These are phyloP conservation scores for Penicillium argentinense DNA, from an alignment of 495 filamentous ascomycete species.

Conservation along the genomic window DNA sequence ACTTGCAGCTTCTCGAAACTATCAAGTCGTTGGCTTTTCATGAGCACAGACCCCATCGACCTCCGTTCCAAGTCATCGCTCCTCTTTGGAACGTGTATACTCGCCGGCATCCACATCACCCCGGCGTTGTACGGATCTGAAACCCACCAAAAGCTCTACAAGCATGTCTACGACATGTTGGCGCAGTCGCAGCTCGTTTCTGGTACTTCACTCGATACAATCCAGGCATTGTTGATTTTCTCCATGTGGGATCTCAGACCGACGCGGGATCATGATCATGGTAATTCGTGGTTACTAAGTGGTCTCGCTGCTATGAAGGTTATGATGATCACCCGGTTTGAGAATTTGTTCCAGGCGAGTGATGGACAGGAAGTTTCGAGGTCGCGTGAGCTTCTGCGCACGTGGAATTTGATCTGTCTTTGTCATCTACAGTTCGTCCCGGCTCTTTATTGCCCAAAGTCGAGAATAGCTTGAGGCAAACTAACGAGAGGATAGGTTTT, in stretches of 20 bases:
- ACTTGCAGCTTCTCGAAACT: slow-evolving; percentile 14
- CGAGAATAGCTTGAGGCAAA: not conserved
- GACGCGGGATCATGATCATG: slow-evolving; percentile 16
- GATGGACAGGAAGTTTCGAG: not conserved
- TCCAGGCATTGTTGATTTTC: slow-evolving; percentile 19
- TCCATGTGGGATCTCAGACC: slow-evolving; percentile 23
- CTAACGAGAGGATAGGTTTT: slow-evolving; percentile 10
- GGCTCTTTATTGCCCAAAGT: not conserved
- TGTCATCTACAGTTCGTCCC: slow-evolving; percentile 17
- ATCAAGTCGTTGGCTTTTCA: slow-evolving; percentile 23
- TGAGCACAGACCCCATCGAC: slow-evolving; percentile 9
- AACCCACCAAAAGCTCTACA: slow-evolving; percentile 14
- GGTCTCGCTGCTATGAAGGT: slow-evolving; percentile 17
- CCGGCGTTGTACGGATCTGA: slow-evolving; percentile 12
- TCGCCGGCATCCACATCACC: slow-evolving; percentile 16
- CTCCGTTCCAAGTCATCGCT: slow-evolving; percentile 12
- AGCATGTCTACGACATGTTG: slow-evolving; percentile 13
- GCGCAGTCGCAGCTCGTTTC: slow-evolving; percentile 11
- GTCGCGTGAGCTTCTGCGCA: slow-evolving; percentile 12
- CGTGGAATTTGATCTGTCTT: slow-evolving; percentile 20
- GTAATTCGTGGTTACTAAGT: slow-evolving; percentile 20
- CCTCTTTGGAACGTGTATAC: slow-evolving; percentile 17
- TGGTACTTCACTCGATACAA: slow-evolving; percentile 11
- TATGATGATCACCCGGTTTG: slow-evolving; percentile 15
- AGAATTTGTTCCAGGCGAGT: slow-evolving; percentile 3